Conservation (phyloP, 129 eudicot genomes). For the Heracleum sosnowskyi region DNA sequence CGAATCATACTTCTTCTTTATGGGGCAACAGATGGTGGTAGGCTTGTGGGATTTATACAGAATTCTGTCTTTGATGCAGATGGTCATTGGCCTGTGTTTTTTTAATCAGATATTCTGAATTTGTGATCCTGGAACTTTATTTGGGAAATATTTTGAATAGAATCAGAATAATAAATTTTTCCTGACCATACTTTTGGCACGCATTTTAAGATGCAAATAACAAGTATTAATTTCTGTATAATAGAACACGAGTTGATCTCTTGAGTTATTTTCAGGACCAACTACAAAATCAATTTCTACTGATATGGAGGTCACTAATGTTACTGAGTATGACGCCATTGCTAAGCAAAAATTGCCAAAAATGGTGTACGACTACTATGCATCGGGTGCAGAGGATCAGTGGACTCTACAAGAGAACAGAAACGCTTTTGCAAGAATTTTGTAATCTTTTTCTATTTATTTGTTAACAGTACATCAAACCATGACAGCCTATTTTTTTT, state of each 20-base stretch:
- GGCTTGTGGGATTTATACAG: not conserved
- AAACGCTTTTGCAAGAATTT: conserved; percentile 80
- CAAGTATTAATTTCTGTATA: not conserved
- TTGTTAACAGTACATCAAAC: not conserved
- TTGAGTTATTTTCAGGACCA: conserved; percentile 12
- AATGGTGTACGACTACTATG: conserved; percentile 86
- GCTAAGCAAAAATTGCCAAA: conserved; percentile 93
- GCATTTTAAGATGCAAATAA: no score
- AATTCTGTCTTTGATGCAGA: not conserved
- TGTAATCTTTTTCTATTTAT: conserved; percentile 33
- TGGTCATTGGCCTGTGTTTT: not conserved
- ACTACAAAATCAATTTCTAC: not conserved
- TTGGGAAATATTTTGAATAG: not conserved
- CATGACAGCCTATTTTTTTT: not conserved
- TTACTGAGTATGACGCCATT: conserved; percentile 74
- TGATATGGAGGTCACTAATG: conserved; percentile 74
- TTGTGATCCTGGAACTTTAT: not conserved
- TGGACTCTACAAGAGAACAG: conserved; percentile 90
- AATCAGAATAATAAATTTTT: no score
- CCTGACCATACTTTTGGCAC: no score
- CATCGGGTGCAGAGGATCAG: conserved; percentile 95
- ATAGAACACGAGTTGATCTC: not conserved
- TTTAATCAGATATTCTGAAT: not conserved
- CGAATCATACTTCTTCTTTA: no score
- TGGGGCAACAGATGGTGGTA: no score